Evolutionary conservation across 1,139 yeast genomes (phyloP).

Genomic region (Lodderomyces elongisporus): DNA sequence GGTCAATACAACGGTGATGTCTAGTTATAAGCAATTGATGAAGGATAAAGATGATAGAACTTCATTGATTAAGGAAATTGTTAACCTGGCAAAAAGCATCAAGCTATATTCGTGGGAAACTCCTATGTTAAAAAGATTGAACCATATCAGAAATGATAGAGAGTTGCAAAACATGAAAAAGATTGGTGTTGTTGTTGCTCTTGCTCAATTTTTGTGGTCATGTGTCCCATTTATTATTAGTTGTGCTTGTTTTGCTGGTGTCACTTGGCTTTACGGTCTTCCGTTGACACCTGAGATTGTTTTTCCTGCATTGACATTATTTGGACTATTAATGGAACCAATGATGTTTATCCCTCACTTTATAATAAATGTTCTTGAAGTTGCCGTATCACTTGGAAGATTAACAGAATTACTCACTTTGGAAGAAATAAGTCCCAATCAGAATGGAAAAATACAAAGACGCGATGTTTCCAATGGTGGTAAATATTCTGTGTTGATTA

Average conservation of each 20-base stretch:
- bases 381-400: slow-evolving; percentile 30
- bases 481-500: slow-evolving; percentile 14
- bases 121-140: slow-evolving; percentile 33
- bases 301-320: slow-evolving; percentile 37
- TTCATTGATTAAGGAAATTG: slow-evolving; percentile 34
- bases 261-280: slow-evolving; percentile 18
- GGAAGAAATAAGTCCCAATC: slow-evolving; percentile 37
- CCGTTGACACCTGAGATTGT: slow-evolving; percentile 33
- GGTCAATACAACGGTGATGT: slow-evolving; percentile 25
- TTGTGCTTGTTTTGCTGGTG: slow-evolving; percentile 25
- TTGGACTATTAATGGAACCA: slow-evolving; percentile 32
- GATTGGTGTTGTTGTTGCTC: slow-evolving; percentile 29
- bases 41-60: slow-evolving; percentile 34
- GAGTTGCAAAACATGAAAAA: slow-evolving; percentile 27
- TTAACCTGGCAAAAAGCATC: slow-evolving; percentile 35
- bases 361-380: slow-evolving; percentile 25
- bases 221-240: slow-evolving; percentile 36
- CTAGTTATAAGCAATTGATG: slow-evolving; percentile 22
- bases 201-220: slow-evolving; percentile 31
- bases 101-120: slow-evolving; percentile 39
- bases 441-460: slow-evolving; percentile 64
- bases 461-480: slow-evolving; percentile 16
- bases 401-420: slow-evolving; percentile 25
- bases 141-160: slow-evolving; percentile 30
- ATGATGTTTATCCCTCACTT: slow-evolving; percentile 29